Conservation (phyloP, 441 rosid species). For the Jatropha multifida region DNA sequence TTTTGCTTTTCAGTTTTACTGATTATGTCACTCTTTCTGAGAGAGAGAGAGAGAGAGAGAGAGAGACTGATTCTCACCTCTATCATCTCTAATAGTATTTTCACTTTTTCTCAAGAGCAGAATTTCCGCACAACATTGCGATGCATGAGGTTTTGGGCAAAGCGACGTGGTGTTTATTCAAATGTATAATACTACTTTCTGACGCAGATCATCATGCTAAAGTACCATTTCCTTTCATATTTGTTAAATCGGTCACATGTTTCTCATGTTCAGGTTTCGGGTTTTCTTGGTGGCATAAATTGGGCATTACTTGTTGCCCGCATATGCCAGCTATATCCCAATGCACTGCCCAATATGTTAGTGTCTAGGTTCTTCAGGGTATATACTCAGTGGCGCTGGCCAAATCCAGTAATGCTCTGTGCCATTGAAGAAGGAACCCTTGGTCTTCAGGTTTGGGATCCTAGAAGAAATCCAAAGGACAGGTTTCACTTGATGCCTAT, state of each 20-base stretch:
- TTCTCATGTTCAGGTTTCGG: constrained; percentile 65
- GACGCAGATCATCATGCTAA: constrained; percentile 12
- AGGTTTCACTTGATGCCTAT: constrained; percentile 94
- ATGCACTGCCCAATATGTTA: constrained; percentile 92
- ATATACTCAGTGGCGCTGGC: constrained; percentile 97
- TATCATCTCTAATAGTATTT: constrained; percentile 24
- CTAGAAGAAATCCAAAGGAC: constrained; percentile 85
- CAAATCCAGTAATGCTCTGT: constrained; percentile 94
- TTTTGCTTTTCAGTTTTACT: constrained; percentile 7
- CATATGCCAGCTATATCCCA: constrained; percentile 95
- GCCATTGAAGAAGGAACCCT: constrained; percentile 82
- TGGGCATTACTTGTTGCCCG: constrained; percentile 99
- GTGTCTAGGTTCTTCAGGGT: constrained; percentile 95
- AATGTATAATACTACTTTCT: constrained; percentile 51
- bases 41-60: too few relatives aligned
- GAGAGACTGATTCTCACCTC: too few relatives aligned
- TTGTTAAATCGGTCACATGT: constrained; percentile 10
- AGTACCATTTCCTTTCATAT: not conserved
- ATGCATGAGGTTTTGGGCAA: constrained; percentile 97
- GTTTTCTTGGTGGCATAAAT: constrained; percentile 98
- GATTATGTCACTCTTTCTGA: not conserved
- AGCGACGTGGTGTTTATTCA: constrained; percentile 95
- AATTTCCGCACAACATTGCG: constrained; percentile 85
- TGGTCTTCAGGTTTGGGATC: constrained; percentile 98
- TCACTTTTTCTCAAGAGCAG: constrained; percentile 39